A percentile compares a stretch with the other conserved stretches of the same genome.
Evolutionary conservation across 1,284 basidiomycete genomes (phyloP).

Genomic region (Rhodotorula glutinis): DNA sequence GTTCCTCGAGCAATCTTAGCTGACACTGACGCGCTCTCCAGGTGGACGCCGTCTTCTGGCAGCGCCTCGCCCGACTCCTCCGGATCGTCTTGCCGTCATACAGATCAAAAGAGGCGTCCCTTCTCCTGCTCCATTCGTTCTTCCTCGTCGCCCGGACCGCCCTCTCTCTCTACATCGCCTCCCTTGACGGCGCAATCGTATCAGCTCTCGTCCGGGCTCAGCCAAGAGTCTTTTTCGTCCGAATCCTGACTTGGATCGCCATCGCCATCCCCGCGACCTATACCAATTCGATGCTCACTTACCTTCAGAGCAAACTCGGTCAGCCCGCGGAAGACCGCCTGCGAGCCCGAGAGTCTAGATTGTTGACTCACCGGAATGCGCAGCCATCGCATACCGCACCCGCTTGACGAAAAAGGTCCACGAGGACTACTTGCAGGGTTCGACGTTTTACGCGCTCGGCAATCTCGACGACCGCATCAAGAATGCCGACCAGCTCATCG

Average conservation of each 20-base stretch:
- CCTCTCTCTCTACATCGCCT: slow-evolving; percentile 91
- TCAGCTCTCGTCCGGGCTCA: slow-evolving; percentile 89
- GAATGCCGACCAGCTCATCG: slow-evolving; percentile 97
- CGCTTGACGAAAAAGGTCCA: slow-evolving; percentile 80
- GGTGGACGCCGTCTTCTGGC: slow-evolving; percentile 87
- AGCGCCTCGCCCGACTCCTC: slow-evolving; percentile 70
- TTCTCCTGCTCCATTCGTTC: slow-evolving; percentile 81
- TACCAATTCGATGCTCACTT: slow-evolving; percentile 94
- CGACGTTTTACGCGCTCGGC: slow-evolving; percentile 83
- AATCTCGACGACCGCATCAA: slow-evolving; percentile 92
- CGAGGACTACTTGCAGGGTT: slow-evolving; percentile 76
- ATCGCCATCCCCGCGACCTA: slow-evolving; percentile 61
- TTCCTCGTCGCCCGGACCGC: slow-evolving; percentile 85
- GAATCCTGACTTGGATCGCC: slow-evolving; percentile 82
- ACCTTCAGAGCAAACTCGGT: slow-evolving; percentile 82
- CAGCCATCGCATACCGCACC: slow-evolving; percentile 82
- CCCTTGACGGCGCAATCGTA: slow-evolving; percentile 90
- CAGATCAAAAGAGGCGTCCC: slow-evolving; percentile 77
- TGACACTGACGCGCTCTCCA: slow-evolving; percentile 44
- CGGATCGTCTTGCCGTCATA: slow-evolving; percentile 84
- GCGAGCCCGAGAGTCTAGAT: too few species aligned
- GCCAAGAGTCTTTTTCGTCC: slow-evolving; percentile 72
- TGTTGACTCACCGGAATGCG: fast-evolving
- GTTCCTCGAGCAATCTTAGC: too few species aligned
- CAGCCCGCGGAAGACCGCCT: background rate